Base-by-base conservation (phyloP, 352 stramenopile species). In the Peronosclerospora sorghi region DNA sequence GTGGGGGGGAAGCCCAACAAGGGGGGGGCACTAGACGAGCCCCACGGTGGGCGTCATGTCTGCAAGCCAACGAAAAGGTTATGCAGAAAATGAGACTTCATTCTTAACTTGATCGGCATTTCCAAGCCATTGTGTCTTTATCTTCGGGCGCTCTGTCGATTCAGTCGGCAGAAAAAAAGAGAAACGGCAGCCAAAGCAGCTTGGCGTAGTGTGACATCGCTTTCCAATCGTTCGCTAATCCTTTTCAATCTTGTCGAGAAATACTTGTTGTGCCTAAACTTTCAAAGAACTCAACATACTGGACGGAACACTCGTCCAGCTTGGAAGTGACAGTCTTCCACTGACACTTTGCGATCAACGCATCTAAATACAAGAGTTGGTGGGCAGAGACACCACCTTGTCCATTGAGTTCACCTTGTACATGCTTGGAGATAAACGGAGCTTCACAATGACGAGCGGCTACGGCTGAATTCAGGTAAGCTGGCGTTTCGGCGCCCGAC, bases 291-390 rank as follows among this genome's bases (percentile, higher is more conserved):
- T 83, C 45, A 20, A 82, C 50, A 43, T 70, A 79, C 14, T 64
- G 45, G 8, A 72, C 26, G 5, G 68, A 67, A 2, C 26, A 48
- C n/a, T 60, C 49, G 4, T 65, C 46, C 1, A 63, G 47, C 0
- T 35, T 5, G 30, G 45, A 48, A 37, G 58, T 51, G 32, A 58
- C 53, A 2, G 50, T 52, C 15, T 72, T 68, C 10, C 53, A 56
- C 64, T 68, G 81, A 48, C 80, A 52, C 27, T 73, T 68, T 14
- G 79, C 53, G 12, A 86, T 52, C 32, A 86, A 61, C 0, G 61
- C 60, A 40, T 86, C 73, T n/a, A 86, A 43, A 41, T 65, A 76
- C 32, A 63, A 41, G 13, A 89, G 60, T 58, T 85, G 76, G 10
- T 75, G 58, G 2, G 51, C 35, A 6, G 57, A 62, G 4, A 85